Conservation (phyloP, 75 land plant species). For the Selaginella tamariscina region DNA sequence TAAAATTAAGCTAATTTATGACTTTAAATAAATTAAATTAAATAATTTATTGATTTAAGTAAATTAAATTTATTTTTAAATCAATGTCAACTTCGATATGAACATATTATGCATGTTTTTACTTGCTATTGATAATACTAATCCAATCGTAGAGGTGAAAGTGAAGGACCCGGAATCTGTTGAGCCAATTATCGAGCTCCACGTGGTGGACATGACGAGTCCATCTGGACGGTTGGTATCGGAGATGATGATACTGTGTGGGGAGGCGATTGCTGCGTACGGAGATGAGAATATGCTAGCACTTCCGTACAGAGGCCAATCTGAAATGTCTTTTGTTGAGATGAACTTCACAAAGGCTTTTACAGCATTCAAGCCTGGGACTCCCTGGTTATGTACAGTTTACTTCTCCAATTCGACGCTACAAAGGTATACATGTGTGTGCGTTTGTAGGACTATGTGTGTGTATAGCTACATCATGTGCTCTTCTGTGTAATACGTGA, state of each 20-base stretch:
- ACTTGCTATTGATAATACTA: too few relatives aligned
- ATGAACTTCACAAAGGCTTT: constrained; percentile 71
- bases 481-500: too few relatives aligned
- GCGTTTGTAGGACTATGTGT: constrained; percentile 90
- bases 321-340: constrained; percentile 70
- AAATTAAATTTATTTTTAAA: too few relatives aligned
- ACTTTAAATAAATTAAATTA: too few relatives aligned
- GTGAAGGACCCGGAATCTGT: constrained; percentile 60
- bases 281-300: constrained; percentile 55
- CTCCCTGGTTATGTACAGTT: constrained; percentile 95
- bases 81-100: too few relatives aligned
- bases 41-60: too few relatives aligned
- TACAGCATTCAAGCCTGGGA: constrained; percentile 66
- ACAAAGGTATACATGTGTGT: constrained; percentile 78
- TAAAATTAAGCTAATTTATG: too few relatives aligned
- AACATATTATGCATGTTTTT: too few relatives aligned
- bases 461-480: too few relatives aligned
- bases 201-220: constrained; percentile 49
- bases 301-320: constrained; percentile 89
- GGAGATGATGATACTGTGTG: constrained; percentile 98
- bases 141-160: constrained; percentile 47
- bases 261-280: constrained; percentile 73
- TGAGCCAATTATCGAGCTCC: constrained; percentile 55
- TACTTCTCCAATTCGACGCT: constrained; percentile 91
- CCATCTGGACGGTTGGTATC: constrained; percentile 83